These are phyloP conservation scores for Xylariaceae sp. DNA, from an alignment of 2,329 filamentous ascomycete species.

Conservation along the genomic window DNA sequence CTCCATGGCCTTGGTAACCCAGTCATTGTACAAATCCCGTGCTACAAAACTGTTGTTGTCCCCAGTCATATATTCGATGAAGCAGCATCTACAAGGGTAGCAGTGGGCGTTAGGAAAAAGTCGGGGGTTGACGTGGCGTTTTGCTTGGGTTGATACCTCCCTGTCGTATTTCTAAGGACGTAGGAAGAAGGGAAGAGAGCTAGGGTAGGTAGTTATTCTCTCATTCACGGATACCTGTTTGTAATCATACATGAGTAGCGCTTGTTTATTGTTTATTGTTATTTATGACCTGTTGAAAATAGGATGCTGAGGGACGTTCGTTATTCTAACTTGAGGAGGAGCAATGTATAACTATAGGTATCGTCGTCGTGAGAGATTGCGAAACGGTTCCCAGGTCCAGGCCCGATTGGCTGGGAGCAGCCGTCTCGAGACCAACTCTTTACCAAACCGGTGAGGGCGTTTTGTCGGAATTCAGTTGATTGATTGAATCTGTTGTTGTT, in stretches of 20 bases:
- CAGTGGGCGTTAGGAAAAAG: constrained; percentile 11
- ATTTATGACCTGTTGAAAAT: not conserved
- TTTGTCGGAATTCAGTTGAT: too few relatives aligned
- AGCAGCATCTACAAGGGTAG: constrained; percentile 5
- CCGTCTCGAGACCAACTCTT: too few relatives aligned
- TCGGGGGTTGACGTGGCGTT: constrained; percentile 8
- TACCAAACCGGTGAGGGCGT: too few relatives aligned
- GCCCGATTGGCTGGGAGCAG: too few relatives aligned
- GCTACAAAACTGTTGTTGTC: not conserved
- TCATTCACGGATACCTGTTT: constrained; percentile 9
- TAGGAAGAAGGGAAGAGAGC: too few relatives aligned
- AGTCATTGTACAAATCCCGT: not conserved
- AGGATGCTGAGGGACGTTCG: too few relatives aligned
- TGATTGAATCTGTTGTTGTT: too few relatives aligned
- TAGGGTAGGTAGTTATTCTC: not conserved
- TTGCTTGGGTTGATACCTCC: constrained; percentile 8
- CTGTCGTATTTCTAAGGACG: not conserved
- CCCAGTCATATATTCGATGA: not conserved
- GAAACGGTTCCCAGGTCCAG: too few relatives aligned
- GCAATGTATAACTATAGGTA: too few relatives aligned
- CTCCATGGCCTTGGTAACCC: not conserved
- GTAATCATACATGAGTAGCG: constrained; percentile 16
- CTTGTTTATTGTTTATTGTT: constrained; percentile 1
- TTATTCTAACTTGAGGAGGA: too few relatives aligned
- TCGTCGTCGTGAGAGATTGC: too few relatives aligned